phyloP scores from a whole-genome alignment of 1,139 yeast species.

The Hemisphaericaspora xylofermentans region DNA sequence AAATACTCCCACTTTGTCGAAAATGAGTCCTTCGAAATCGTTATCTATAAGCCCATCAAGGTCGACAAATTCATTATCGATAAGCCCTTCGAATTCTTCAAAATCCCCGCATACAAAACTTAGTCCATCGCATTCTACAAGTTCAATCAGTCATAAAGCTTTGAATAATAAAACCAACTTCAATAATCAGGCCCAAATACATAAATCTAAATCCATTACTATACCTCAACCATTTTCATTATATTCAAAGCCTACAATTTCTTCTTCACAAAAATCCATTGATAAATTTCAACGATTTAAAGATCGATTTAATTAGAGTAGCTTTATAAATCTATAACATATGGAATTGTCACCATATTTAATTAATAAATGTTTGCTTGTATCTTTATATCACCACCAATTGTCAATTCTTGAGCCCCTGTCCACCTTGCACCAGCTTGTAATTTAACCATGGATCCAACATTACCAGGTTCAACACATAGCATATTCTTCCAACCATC shows the following conservation, averaged over 20 bases:
- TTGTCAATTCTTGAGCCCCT: constrained; percentile 35
- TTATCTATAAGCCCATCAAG: neutral
- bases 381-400: constrained; percentile 46
- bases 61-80: neutral
- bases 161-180: constrained; percentile 8
- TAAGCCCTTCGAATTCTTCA: constrained; percentile 6
- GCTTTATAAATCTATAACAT: neutral
- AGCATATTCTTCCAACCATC: constrained; percentile 82
- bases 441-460: constrained; percentile 61
- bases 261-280: constrained; percentile 44
- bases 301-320: constrained; percentile 24
- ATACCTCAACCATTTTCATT: constrained; percentile 27
- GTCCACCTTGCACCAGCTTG: constrained; percentile 70
- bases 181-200: neutral
- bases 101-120: constrained; percentile 2
- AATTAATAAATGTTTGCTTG: constrained; percentile 41
- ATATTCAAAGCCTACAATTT: constrained; percentile 44
- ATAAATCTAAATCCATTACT: constrained; percentile 17
- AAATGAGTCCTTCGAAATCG: constrained; percentile 13
- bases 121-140: constrained; percentile 6
- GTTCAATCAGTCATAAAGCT: constrained; percentile 3
- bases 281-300: constrained; percentile 32
- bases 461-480: constrained; percentile 93
- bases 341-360: neutral
- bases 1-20: constrained; percentile 9